Base-by-base conservation (phyloP, 192 early-diverging fungal species). In the Entrophospora sp. region DNA sequence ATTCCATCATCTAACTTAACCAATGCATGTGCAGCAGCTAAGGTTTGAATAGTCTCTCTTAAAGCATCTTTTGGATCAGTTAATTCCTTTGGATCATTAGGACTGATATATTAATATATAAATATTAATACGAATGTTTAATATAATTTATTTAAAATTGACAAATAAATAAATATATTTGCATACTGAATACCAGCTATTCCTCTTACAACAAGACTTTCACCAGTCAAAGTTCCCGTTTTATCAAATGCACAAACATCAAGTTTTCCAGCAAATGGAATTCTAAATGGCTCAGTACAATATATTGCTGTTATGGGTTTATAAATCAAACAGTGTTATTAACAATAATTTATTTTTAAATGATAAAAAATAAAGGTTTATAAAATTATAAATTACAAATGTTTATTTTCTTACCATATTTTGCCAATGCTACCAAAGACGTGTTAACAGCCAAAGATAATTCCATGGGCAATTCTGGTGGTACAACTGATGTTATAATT, bases 231-330 rank as follows among this genome's bases (percentile, higher is more conserved):
- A 24, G 97, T 99, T 27, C 97, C 97, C 32, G 97, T 99, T 80
- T 99, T 99, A 76, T 99, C 97, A 65, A 99, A 97, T 73, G 95
- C 97, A 70, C 91, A 93, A 37, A 99, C 88, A 70, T 98, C 96
- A 48, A 99, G 79, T 72, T 90, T 90, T 49, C 97, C 97, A 8
- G 96, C 96, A 77, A 93, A 93, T 5, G 97, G 97, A 76, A 99
- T 99, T 68, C 97, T 91, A 91, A 99, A 99, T n/a, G 97, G 97
- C 75, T 99, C 97, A 25, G 96, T 97, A 69, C 97, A 99, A 77
- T 90, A 99, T 43, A 96, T 90, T 16, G 85, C 81, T 66, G 45
- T n/a, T n/a, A n/a, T n/a, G n/a, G n/a, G n/a, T n/a, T n/a, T n/a
- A n/a, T n/a, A n/a, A n/a, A n/a, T n/a, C n/a, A n/a, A n/a, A n/a